A percentile compares a stretch with the other conserved stretches of the same genome.
Conservation (phyloP, 78 protist species). For the Guillardia theta region DNA sequence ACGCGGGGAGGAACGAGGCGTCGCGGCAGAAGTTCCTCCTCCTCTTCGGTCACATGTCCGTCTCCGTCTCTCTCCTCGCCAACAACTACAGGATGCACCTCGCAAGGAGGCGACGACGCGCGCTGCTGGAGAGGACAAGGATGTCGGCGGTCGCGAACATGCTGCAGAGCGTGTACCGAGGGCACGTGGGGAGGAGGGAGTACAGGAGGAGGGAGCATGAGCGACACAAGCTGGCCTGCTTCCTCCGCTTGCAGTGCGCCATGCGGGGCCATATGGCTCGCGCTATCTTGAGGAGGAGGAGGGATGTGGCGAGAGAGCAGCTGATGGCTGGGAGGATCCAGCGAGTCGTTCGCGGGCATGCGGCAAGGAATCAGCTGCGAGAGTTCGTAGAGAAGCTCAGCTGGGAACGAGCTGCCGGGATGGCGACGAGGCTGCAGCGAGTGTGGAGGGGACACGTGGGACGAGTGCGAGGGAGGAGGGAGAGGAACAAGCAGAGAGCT, state of each 20-base stretch:
- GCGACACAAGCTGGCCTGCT: not conserved
- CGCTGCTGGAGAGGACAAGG: not conserved
- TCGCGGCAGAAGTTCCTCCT: not conserved
- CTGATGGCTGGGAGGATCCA: not conserved
- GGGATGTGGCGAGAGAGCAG: not conserved
- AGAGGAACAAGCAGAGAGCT: not conserved
- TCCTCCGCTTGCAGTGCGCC: not conserved
- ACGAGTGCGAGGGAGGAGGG: not conserved
- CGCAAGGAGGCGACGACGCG: not conserved
- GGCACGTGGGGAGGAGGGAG: not conserved
- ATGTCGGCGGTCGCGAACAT: not conserved
- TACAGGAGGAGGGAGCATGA: not conserved
- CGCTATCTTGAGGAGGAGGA: not conserved
- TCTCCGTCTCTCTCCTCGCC: not conserved
- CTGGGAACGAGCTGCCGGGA: not conserved
- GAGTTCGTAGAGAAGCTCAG: not conserved
- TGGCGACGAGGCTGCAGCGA: not conserved
- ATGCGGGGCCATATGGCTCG: not conserved
- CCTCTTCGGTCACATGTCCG: conserved; percentile 5
- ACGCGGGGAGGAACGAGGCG: not conserved
- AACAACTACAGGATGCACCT: conserved; percentile 23
- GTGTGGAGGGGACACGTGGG: not conserved
- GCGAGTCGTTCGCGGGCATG: not conserved
- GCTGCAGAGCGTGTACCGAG: not conserved
- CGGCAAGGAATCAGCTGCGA: not conserved